Evolutionary conservation across 83 land plant species (phyloP), one percentile per base, ranked within the genome.

Genomic region (Thuja plicata): DNA sequence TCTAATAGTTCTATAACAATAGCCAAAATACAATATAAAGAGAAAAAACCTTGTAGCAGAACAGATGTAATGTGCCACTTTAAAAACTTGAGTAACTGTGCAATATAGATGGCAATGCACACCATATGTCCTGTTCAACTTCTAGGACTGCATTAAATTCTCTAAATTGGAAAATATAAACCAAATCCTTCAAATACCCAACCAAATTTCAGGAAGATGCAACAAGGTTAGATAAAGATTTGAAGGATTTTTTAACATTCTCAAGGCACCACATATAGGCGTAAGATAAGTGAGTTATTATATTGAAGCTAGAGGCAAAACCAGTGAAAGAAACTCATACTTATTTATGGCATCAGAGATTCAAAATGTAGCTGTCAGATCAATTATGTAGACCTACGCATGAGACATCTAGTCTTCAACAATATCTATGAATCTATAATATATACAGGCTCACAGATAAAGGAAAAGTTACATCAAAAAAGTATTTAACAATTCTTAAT

Each of bases 381-480:
- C n/a, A 45, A 54, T 82, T 82, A 82, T 11, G n/a, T 46, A 83
- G 37, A 48, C 30, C 84, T 27, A 83, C 55, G 48, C 37, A 41
- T 45, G 41, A 81, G 50, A 81, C 52, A 83, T 34, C 55, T 48
- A n/a, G 16, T 24, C 52, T 83, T 54, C 34, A 83, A n/a, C 34
- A 45, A 16, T 15, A 81, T 83, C 48, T 48, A 83, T 27, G 48
- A 81, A 40, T 27, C 46, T 45, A 12, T 8, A 41, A 81, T 21
- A 81, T 41, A 16, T 24, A 24, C 3, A 11, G 24, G 24, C 84
- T 27, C 43, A 9, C 50, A 41, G 46, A 43, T 24, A 83, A 5
- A 43, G 50, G 37, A 27, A 83, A 48, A 83, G n/a, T 12, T 48
- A 83, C 17, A 66, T 60, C 43, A 85, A 52, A 74, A 85, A 88